Percentiles rank a stretch among this genome's conserved stretches.
These are phyloP conservation scores for Penicillium fuscoglaucum DNA, from an alignment of 2,329 filamentous ascomycete genomes.

Conservation along the genomic window DNA sequence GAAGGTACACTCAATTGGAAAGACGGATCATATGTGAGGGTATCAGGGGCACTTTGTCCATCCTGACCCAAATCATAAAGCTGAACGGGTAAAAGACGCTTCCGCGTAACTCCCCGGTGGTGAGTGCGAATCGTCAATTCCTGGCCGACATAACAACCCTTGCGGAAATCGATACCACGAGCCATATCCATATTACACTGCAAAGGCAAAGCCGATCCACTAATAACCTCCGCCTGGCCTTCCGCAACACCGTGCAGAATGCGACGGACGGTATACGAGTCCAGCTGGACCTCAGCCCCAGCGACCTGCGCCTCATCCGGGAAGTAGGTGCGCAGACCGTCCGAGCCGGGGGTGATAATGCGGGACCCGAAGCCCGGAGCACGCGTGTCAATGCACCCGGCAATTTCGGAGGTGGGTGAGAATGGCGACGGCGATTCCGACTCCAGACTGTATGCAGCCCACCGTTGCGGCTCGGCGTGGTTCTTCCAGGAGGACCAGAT, in stretches of 20 bases:
- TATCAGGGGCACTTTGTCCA: conserved; percentile 51
- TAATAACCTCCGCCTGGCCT: conserved; percentile 74
- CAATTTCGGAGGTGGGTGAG: conserved; percentile 27
- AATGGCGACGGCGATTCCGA: conserved; percentile 35
- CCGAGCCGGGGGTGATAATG: conserved; percentile 40
- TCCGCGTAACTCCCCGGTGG: conserved; percentile 89
- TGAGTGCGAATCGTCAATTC: conserved; percentile 94
- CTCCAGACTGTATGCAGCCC: conserved; percentile 43
- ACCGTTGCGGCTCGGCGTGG: conserved; percentile 34
- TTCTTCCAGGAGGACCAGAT: conserved; percentile 77
- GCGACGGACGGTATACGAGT: conserved; percentile 71
- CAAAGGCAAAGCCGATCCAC: conserved; percentile 73
- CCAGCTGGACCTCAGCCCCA: conserved; percentile 52
- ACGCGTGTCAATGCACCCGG: conserved; percentile 42
- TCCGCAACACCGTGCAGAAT: conserved; percentile 82
- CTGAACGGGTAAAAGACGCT: conserved; percentile 79
- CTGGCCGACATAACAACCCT: conserved; percentile 96
- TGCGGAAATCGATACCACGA: conserved; percentile 84
- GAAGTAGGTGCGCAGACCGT: conserved; percentile 34
- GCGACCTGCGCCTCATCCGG: conserved; percentile 42
- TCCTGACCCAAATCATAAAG: conserved; percentile 59
- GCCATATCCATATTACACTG: conserved; percentile 88
- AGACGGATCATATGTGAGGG: conserved; percentile 37
- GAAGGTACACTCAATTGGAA: conserved; percentile 33
- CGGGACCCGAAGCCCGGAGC: conserved; percentile 44